Percentiles rank a stretch among this genome's conserved stretches.
phyloP scores from a whole-genome alignment of 495 filamentous ascomycete genomes.

The Aspergillus diversus region DNA sequence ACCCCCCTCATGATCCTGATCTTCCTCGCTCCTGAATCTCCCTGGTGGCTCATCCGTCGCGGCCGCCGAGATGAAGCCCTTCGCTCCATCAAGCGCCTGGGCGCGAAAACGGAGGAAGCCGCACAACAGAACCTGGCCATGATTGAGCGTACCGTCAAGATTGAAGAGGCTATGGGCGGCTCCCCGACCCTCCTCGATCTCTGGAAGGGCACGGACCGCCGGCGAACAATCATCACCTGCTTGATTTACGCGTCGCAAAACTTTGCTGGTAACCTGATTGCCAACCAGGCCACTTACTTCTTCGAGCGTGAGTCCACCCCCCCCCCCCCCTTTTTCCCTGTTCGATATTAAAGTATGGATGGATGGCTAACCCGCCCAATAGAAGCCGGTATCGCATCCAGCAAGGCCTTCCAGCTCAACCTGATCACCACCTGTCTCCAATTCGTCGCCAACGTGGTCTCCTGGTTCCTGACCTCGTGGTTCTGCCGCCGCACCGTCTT shows the following conservation, averaged over 20 bases:
- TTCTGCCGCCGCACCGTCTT: constrained; percentile 72
- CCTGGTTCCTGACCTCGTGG: constrained; percentile 68
- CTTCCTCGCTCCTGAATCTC: constrained; percentile 67
- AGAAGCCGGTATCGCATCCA: constrained; percentile 64
- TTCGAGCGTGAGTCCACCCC: constrained; percentile 46
- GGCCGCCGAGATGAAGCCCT: constrained; percentile 66
- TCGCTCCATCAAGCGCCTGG: constrained; percentile 63
- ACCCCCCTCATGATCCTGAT: constrained; percentile 65
- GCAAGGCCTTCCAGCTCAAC: constrained; percentile 37
- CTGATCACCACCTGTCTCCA: constrained; percentile 43
- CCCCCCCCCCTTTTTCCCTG: no score
- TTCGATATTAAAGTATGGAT: no score
- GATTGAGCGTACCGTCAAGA: constrained; percentile 72
- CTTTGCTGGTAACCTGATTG: constrained; percentile 63
- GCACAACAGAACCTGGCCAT: constrained; percentile 68
- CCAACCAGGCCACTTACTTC: constrained; percentile 79
- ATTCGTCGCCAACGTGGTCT: constrained; percentile 34
- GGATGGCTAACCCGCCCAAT: constrained; percentile 3
- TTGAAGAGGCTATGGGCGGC: constrained; percentile 63
- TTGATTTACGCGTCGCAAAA: constrained; percentile 52
- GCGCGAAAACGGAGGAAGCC: constrained; percentile 56
- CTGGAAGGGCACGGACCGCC: constrained; percentile 66
- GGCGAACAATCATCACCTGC: constrained; percentile 68
- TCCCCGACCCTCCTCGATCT: constrained; percentile 64
- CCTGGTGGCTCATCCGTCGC: constrained; percentile 57